Base-by-base conservation (phyloP, 2,329 filamentous ascomycete species). In the Exophiala sideris region DNA sequence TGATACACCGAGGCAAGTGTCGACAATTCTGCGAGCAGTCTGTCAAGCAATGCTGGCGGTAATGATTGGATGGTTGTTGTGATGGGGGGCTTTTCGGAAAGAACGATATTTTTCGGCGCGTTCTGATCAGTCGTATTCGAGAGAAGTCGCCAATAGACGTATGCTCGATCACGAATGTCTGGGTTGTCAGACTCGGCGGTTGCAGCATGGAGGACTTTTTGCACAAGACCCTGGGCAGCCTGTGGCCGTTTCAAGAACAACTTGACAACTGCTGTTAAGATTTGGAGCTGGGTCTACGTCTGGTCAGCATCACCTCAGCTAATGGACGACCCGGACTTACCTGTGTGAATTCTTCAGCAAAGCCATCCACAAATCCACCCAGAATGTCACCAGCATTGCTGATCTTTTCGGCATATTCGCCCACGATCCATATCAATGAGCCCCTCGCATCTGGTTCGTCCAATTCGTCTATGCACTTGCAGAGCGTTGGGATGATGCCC, bases 351-450 rank as follows among this genome's bases (percentile, higher is more conserved):
- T 99, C 94, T 69, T 97, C 94, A 70, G 88, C 88, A 70, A 99
- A 97, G 0, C 85, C 87, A 52, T 97, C 94, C 10, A 96, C 92
- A 67, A 99, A 99, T 14, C 88, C 86, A 48, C 85, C 81, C 55
- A 99, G 73, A 59, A 99, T 97, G 64, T 97, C 90, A 60, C 91
- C 91, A n/a, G 94, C 94, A 65, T 99, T 97, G 75, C 84, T 95
- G 67, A 99, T 99, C 79, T 99, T 99, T 76, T 99, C 94, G 0
- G 94, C 94, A 69, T 99, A 99, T 71, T 99, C 94, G 63, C 94
- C 94, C 5, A 99, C 92, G 63, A 99, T 97, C 94, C 94, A 99
- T 66, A 99, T 97, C 56, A 99, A 76, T 18, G 92, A 88, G 2
- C 88, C 91, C 66, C 94, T 80, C 5, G 94, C 94, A 65, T 91